Conservation (phyloP, 345 rosid species). For the Tarenaya hassleriana region DNA sequence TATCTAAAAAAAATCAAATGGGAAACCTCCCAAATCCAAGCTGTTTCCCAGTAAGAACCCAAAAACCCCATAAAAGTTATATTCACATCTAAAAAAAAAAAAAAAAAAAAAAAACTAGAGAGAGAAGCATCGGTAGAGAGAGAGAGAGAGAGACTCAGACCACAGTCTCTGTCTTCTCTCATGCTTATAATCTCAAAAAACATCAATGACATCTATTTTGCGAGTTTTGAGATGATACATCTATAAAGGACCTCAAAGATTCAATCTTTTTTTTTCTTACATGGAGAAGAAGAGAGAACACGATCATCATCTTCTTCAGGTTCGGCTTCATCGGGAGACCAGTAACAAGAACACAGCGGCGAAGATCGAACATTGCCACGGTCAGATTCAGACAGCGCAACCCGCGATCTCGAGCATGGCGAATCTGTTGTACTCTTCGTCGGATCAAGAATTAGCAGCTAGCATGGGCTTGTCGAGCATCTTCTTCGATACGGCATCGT, state of each 20-base stretch:
- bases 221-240: slow-evolving; percentile 5
- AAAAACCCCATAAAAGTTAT: slow-evolving; percentile 28
- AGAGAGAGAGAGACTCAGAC: slow-evolving; percentile 1
- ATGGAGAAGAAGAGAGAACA: slow-evolving; percentile 21
- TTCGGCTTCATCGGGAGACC: background rate
- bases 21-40: slow-evolving; percentile 51
- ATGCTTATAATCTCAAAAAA: too few species aligned
- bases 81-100: slow-evolving; percentile 37
- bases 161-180: slow-evolving; percentile 24
- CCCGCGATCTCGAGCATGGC: slow-evolving; percentile 28
- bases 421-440: slow-evolving; percentile 32
- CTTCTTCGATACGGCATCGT: slow-evolving; percentile 57
- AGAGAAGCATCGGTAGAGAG: background rate
- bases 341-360: slow-evolving; percentile 8
- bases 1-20: slow-evolving; percentile 25
- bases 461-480: slow-evolving; percentile 32
- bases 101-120: background rate
- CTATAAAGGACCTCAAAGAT: slow-evolving; percentile 24
- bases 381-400: slow-evolving; percentile 12
- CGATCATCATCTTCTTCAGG: slow-evolving; percentile 10
- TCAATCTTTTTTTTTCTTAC: slow-evolving; percentile 6
- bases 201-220: slow-evolving; percentile 8
- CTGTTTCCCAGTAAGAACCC: slow-evolving; percentile 58
- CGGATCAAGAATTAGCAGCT: slow-evolving; percentile 38
- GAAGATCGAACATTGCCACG: slow-evolving; percentile 18